Base-by-base conservation (phyloP, 331 rosid genomes). In the Acacia pycnantha region DNA sequence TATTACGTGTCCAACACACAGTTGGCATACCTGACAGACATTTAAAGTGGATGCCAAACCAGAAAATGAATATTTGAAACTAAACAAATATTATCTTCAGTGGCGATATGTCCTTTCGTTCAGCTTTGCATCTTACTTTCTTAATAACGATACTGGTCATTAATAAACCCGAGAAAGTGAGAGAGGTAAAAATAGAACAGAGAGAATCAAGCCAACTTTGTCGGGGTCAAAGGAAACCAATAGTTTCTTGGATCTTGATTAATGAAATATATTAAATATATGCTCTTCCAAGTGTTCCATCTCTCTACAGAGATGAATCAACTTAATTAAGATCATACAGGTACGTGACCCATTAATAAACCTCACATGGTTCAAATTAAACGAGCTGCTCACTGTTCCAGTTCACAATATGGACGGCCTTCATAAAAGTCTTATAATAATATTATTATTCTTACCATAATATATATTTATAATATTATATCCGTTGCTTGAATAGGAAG, bases 311-410 rank as follows among this genome's bases (percentile, higher is more conserved):
- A 65, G n/a, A 14, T 56, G 15, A 73, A 59, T 79, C 78, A 68
- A 58, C 35, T 56, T 26, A 78, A 47, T 68, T 51, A 66, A 72
- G 78, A 59, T 61, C 9, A 37, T 37, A 29, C 44, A 16, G 40
- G 54, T 4, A 26, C 18, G 35, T 67, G 70, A 14, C n/a, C 24
- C 77, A 56, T 46, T 41, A 70, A 70, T 41, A 43, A 5, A 56
- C 78, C 77, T 72, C 78, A 72, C 76, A 80, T 80, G 89, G 70
- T 21, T 76, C 41, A 50, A 74, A 70, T 62, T 51, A 64, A 73
- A 26, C 31, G 68, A 62, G 70, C 40, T 69, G 59, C 74, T 59
- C 84, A 26, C 14, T 16, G 67, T 84, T 67, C 35, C 51, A 72
- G 47, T 66, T 53, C 24, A 74, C 48, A 68, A 56, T 46, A 37